Evolutionary conservation across 805 yeast species (phyloP), one percentile per base, ranked within the genome.

Genomic region (Cyberlindnera xylosilytica): DNA sequence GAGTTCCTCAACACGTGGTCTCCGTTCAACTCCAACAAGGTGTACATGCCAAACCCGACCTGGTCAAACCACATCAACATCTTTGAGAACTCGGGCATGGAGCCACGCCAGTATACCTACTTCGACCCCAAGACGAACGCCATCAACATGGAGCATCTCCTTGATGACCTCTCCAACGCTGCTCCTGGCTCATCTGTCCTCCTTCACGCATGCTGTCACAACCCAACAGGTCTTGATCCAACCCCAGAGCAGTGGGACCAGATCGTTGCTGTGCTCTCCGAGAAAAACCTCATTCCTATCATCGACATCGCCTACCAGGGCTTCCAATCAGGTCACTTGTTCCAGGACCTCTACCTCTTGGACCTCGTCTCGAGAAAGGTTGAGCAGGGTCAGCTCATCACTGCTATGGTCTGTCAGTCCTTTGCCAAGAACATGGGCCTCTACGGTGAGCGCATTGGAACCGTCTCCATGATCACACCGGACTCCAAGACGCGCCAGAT

Each of bases 221-320:
- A 90, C 72, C 98, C 98, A 42, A 91, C 97, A 16, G 98, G 97
- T 51, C 80, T 90, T 63, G 97, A 90, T 62, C 93, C 95, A 47
- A 79, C 87, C 15, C 65, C 68, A 20, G 86, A 79, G 50, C 87
- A 90, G 61, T 89, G 96, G 97, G 72, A 75, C 47, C 66, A 74
- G 62, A 86, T 91, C 30, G 71, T 86, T 55, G 78, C 81, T 37
- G 78, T 82, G 26, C 61, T 86, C 31, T 66, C 75, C 53, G 62
- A 70, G 37, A 76, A 78, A 61, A 68, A 74, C 34, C 76, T 87
- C 56, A 75, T 85, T 63, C 95, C 96, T 31, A 72, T 91, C 60
- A 78, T 90, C 48, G 98, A 90, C 69, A 81, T 84, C 81, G 97
- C 97, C 2, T 90, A 90, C 71, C 97, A 90, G 68, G 98, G 97